Percentiles rank a stretch among this genome's conserved stretches.
phyloP scores from a whole-genome alignment of 352 stramenopile genomes.

The Phytophthora citricola region DNA sequence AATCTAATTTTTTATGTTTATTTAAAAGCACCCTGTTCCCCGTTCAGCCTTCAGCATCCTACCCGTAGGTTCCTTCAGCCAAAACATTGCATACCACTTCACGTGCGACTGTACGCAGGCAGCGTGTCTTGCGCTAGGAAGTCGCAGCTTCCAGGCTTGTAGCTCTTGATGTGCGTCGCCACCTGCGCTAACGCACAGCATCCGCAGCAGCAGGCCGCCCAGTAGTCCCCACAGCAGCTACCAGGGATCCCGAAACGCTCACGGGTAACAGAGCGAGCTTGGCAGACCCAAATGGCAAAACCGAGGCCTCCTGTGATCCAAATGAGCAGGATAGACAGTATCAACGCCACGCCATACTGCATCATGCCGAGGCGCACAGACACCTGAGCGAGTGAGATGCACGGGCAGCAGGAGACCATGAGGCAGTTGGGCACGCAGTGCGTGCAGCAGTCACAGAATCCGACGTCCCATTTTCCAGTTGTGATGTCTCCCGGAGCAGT shows the following conservation, averaged over 20 bases:
- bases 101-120: constrained; percentile 32
- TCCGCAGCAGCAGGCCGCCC: constrained; percentile 36
- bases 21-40: too few species aligned
- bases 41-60: too few species aligned
- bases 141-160: constrained; percentile 49
- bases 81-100: constrained; percentile 6
- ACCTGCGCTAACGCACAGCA: constrained; percentile 52
- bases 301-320: constrained; percentile 15
- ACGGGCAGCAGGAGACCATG: constrained; percentile 52
- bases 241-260: constrained; percentile 46
- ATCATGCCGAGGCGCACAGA: constrained; percentile 42
- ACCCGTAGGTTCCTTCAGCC: constrained; percentile 27
- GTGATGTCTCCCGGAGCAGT: constrained; percentile 2
- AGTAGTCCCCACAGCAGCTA: constrained; percentile 36
- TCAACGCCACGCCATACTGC: constrained; percentile 28
- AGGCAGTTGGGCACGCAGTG: constrained; percentile 50
- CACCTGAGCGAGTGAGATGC: constrained; percentile 51
- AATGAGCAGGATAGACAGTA: constrained; percentile 27
- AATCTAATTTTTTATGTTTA: too few species aligned
- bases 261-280: constrained; percentile 37
- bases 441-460: constrained; percentile 50
- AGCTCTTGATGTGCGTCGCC: constrained; percentile 54
- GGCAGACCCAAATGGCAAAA: constrained; percentile 25
- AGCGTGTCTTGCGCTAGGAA: constrained; percentile 44
- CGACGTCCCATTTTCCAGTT: constrained; percentile 35